Evolutionary conservation across 2,329 filamentous ascomycete genomes (phyloP).

Genomic region (Sodiomyces alkalinus): DNA sequence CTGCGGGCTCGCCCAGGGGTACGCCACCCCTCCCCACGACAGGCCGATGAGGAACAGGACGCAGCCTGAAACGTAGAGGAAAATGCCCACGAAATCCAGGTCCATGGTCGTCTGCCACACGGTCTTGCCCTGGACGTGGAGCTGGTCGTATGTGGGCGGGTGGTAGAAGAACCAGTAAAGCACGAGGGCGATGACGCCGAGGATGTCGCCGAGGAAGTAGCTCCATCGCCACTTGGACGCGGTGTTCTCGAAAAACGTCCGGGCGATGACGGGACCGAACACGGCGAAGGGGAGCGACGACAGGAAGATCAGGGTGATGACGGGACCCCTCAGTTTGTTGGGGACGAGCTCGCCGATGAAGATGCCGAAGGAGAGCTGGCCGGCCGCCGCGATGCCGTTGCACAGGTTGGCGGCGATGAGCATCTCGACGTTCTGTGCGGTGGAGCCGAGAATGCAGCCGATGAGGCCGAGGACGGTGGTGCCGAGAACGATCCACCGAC

Average conservation of each 20-base stretch:
- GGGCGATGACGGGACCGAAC: constrained; percentile 30
- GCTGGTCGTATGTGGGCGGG: constrained; percentile 27
- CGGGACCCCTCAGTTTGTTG: constrained; percentile 21
- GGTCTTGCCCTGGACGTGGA: constrained; percentile 21
- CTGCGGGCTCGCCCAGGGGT: constrained; percentile 25
- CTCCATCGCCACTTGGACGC: constrained; percentile 29
- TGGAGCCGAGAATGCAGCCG: constrained; percentile 21
- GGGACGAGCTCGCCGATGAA: constrained; percentile 27
- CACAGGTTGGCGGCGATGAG: constrained; percentile 21
- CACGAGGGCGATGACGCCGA: constrained; percentile 20
- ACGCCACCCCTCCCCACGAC: constrained; percentile 23
- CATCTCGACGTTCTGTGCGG: constrained; percentile 17
- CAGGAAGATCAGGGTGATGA: constrained; percentile 22
- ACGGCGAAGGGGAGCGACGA: constrained; percentile 23
- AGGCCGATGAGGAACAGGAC: constrained; percentile 28
- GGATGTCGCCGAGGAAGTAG: constrained; percentile 31
- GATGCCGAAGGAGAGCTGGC: constrained; percentile 24
- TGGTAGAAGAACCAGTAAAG: constrained; percentile 29
- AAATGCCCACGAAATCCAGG: constrained; percentile 29
- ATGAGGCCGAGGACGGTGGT: constrained; percentile 17
- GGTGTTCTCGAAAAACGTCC: constrained; percentile 26
- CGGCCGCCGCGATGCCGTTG: constrained; percentile 23
- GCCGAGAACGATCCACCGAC: constrained; percentile 23
- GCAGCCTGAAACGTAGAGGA: constrained; percentile 24
- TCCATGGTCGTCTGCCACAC: constrained; percentile 21